Base-by-base conservation (phyloP, 805 yeast species). In the Zygoascus bituminiphila region DNA sequence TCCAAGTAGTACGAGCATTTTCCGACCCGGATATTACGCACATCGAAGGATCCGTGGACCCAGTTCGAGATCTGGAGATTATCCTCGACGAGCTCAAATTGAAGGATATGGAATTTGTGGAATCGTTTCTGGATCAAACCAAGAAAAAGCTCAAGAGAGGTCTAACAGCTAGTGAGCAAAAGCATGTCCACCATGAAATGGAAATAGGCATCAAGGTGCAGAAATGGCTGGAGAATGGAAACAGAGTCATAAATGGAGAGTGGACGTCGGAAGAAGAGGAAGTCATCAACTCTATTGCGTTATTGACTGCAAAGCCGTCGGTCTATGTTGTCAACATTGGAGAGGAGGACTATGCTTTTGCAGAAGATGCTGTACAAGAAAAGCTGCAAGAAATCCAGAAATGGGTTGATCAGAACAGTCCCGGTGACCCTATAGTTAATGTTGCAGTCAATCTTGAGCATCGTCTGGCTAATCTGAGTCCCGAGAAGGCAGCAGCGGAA, bases 241-340 rank as follows among this genome's bases (percentile, higher is more conserved):
- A 77, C 56, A 74, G 86, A 58, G 78, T 82, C 41, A 79, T 81
- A 45, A 72, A 76, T 45, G 75, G 72, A 36, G 62, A 62, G 4
- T 85, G 93, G 88, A 69, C 75, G 15, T 69, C 72, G 25, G 76
- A 75, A 23, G 93, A 88, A 57, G 77, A 82, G 39, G 78, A 75
- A 24, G 70, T 82, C 44, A 75, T 87, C 47, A 86, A 85, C 65
- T 72, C 76, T 33, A 77, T 85, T 70, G 82, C 79, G 57, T 76
- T 88, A 45, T 66, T 88, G 44, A 88, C 96, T 1, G 88, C 95
- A 2, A 88, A 88, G 62, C 96, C 96, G n/a, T 79, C 89, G 1
- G 77, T 88, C 14, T 81, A 82, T 53, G 63, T 88, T 43, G 73
- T 87, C 51, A 88, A 88, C 59, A 81, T 86, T 17, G 81, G 80